Base-by-base conservation (phyloP, 2,329 filamentous ascomycete genomes). In the Cytospora schulzeri region DNA sequence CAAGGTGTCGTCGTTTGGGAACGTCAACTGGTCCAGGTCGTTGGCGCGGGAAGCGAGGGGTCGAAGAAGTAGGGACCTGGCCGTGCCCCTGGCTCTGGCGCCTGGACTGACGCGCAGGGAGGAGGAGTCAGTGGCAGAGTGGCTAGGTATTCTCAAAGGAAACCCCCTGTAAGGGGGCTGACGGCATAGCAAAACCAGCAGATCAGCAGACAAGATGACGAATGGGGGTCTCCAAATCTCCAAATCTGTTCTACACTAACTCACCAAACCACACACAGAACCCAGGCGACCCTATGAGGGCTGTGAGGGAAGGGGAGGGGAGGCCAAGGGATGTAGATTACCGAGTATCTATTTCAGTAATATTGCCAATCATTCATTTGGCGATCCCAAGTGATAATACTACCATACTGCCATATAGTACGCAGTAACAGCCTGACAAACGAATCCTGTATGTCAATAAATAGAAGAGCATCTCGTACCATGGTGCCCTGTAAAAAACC, bases 21-120 rank as follows among this genome's bases (percentile, higher is more conserved):
- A n/a, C n/a, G n/a, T n/a, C n/a, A n/a, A n/a, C n/a, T n/a, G n/a
- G n/a, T 41, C 38, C n/a, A 24, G 45, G 45, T 24, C 24, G 45
- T 22, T 48, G n/a, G 45, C 45, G 45, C 45, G 59, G 38, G 41
- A 35, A 22, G 38, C 52, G 52, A 53, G 51, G 52, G 29, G 59
- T 56, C 52, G 52, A 56, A 26, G 35, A 51, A 45, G 38, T 24
- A 50, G 35, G 54, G 54, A 35, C 59, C 41, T 29, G 59, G 53
- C 59, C 41, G 41, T 45, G 33, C n/a, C 41, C 41, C 59, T 61
- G 50, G 38, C 48, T 19, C 11, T 48, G 41, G 17, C 41, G 19
- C 41, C 60, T 62, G 41, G n/a, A 48, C 45, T 48, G 45, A 24
- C 45, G 45, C 45, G 45, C 22, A 62, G 52, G 52, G 60, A 62